Conservation (phyloP, 2,329 filamentous ascomycete genomes). For the Coniochaeta hoffmannii region DNA sequence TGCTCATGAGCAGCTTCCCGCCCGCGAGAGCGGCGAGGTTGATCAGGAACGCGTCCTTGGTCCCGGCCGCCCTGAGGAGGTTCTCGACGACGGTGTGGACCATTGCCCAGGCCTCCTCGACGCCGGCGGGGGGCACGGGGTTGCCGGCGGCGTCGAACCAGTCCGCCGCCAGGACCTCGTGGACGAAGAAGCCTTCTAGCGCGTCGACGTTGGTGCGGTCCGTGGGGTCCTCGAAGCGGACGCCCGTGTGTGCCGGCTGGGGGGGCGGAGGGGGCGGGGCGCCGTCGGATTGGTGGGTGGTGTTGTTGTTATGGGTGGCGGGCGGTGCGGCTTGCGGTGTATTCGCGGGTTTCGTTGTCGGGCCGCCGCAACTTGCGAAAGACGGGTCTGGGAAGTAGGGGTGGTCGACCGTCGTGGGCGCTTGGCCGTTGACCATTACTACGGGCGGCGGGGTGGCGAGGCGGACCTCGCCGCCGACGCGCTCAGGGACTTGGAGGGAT, state of each 20-base stretch:
- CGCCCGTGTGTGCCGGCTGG: neutral
- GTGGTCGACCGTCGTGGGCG: conserved; percentile 4
- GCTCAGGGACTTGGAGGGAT: conserved; percentile 52
- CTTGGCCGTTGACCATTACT: conserved; percentile 23
- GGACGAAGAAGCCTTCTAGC: conserved; percentile 48
- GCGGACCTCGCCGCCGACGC: conserved; percentile 21
- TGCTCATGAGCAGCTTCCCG: conserved; percentile 40
- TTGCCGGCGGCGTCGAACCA: conserved; percentile 45
- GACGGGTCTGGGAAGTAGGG: conserved; percentile 1
- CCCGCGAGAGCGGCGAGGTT: conserved; percentile 52
- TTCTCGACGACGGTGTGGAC: conserved; percentile 45
- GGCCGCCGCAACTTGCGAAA: conserved; percentile 1
- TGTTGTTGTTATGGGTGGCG: neutral
- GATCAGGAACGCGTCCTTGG: conserved; percentile 49
- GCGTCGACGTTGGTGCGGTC: conserved; percentile 49
- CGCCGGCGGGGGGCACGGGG: conserved; percentile 30
- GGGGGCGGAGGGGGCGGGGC: neutral
- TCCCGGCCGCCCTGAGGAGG: conserved; percentile 41
- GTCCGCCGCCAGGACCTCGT: conserved; percentile 37
- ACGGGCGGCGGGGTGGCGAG: conserved; percentile 22
- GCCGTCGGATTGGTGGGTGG: neutral
- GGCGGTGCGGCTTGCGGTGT: conserved; percentile 3
- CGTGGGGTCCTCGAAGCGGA: neutral
- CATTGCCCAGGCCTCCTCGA: conserved; percentile 49
- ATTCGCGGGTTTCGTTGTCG: conserved; percentile 1